Conservation (phyloP, 306 rosid genomes). For the Acacia crassicarpa region DNA sequence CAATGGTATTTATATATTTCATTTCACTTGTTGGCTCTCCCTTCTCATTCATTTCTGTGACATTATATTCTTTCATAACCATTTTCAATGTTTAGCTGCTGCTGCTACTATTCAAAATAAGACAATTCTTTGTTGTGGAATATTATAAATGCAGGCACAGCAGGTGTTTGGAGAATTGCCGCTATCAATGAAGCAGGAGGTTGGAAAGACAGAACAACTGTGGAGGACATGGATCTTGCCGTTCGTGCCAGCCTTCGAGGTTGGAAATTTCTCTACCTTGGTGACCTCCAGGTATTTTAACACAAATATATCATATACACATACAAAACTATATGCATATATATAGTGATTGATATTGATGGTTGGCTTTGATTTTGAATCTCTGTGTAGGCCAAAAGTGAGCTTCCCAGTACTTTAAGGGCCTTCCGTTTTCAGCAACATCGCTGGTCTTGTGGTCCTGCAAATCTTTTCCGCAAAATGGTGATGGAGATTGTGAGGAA, state of each 20-base stretch:
- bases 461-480: conserved; percentile 97
- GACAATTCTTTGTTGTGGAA: background rate
- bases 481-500: conserved; percentile 83
- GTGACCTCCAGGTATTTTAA: conserved; percentile 80
- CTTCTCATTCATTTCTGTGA: background rate
- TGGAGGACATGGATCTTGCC: conserved; percentile 99
- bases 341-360: background rate
- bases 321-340: background rate
- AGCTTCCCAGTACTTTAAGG: conserved; percentile 97
- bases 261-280: conserved; percentile 95
- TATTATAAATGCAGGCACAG: conserved; percentile 66
- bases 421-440: conserved; percentile 99
- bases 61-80: background rate
- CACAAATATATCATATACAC: no score
- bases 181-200: conserved; percentile 99
- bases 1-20: conserved; percentile 52
- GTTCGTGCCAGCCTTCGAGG: conserved; percentile 97
- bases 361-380: background rate
- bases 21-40: background rate
- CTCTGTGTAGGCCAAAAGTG: conserved; percentile 77
- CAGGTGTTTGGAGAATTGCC: conserved; percentile 97
- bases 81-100: background rate
- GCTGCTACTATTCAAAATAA: background rate
- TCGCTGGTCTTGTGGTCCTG: conserved; percentile 99
- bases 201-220: conserved; percentile 98